phyloP scores from a whole-genome alignment of 352 stramenopile genomes.

The Globisporangium nunn region DNA sequence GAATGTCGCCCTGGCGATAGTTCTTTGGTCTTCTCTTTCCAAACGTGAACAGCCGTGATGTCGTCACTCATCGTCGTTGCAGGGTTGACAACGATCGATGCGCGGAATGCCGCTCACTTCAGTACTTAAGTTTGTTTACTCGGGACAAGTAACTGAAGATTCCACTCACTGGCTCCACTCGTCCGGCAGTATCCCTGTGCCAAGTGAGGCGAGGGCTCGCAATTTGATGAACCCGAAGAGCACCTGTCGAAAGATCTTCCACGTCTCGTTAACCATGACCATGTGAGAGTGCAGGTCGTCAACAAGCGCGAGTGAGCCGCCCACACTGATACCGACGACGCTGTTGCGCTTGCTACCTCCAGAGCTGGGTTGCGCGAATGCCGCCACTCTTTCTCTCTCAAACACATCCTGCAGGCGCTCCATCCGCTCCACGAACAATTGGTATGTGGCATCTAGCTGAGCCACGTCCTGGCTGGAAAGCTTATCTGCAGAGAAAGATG shows the following conservation, averaged over 20 bases:
- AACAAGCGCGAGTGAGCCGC: conserved; percentile 20
- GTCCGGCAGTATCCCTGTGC: conserved; percentile 54
- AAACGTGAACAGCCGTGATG: background rate
- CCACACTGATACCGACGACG: conserved; percentile 16
- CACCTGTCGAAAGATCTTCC: conserved; percentile 70
- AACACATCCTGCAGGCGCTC: conserved; percentile 32
- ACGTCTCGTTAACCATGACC: conserved; percentile 52
- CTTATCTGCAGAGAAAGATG: conserved; percentile 25
- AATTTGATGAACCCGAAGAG: conserved; percentile 54
- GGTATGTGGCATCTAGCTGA: conserved; percentile 49
- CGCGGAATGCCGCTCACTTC: conserved; percentile 48
- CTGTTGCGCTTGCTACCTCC: conserved; percentile 8
- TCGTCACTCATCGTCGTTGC: background rate
- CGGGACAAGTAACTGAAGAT: too few relatives aligned
- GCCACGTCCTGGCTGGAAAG: conserved; percentile 66
- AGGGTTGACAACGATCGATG: conserved; percentile 32
- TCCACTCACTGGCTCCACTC: conserved; percentile 24
- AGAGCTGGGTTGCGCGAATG: too few relatives aligned
- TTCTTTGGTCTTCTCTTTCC: background rate
- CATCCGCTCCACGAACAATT: conserved; percentile 47
- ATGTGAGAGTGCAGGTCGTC: conserved; percentile 28
- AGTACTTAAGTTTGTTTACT: conserved; percentile 6
- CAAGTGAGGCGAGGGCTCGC: conserved; percentile 37
- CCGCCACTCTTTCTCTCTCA: conserved; percentile 1
- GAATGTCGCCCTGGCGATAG: background rate